Evolutionary conservation across 495 filamentous ascomycete genomes (phyloP), one percentile per base, ranked within the genome.

Genomic region (Endocarpon pusillum): DNA sequence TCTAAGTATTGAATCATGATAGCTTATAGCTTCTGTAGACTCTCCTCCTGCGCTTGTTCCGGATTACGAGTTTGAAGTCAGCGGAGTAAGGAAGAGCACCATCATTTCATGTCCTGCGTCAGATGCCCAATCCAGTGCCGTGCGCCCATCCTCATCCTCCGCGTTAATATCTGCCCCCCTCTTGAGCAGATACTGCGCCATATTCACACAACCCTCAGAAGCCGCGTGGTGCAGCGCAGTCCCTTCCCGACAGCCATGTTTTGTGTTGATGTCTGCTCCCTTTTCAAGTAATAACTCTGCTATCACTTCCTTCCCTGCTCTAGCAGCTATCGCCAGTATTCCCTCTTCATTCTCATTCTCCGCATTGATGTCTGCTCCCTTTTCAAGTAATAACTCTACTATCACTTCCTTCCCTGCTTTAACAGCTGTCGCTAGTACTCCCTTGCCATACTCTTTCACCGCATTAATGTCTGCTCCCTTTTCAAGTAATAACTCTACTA

Each of bases 321-420:
- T 25, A 6, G 18, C 19, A n/a, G 41, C 43, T 16, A 9, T 18
- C 0, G 15, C 26, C 29, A 45, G 42, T 19, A 29, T 21, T 21
- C 26, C 39, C 7, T 25, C 16, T 18, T 23, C 32, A 14, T 4
- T 1, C 22, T 8, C 2, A 17, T 43, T 28, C 9, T 9, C 14
- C 3, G 21, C 19, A 19, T 43, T 32, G 12, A 41, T 3, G 6
- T 17, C n/a, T 0, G 11, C 24, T 2, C 42, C 44, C 15, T 33
- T 37, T 17, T 40, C 40, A 12, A 46, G 29, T 7, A 46, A 21
- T 17, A 43, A n/a, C 41, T 2, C 4, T 19, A 40, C 26, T 11
- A 46, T 32, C 8, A 36, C 33, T 26, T 33, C 25, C 3, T 37
- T 19, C 12, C 32, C 6, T 14, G 14, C 12, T 6, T 15, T 14